Percentiles rank a stretch among this genome's conserved stretches.
These are phyloP conservation scores for Pisolithus marmoratus DNA, from an alignment of 768 basidiomycete species.

Conservation along the genomic window DNA sequence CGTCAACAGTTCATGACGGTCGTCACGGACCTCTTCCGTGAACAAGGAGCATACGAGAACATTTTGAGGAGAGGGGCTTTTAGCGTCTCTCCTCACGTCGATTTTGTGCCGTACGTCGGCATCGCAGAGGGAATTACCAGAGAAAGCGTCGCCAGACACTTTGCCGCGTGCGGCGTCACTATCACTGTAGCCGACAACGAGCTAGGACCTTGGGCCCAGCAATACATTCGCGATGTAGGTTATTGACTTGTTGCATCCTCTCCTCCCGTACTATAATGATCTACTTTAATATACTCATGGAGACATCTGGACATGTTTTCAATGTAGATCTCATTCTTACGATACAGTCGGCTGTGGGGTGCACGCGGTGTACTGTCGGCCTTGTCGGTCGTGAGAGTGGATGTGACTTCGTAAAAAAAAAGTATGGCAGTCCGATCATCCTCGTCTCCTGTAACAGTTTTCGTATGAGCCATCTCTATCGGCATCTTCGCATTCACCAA, in stretches of 20 bases:
- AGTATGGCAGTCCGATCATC: not conserved
- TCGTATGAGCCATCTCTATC: conserved; percentile 78
- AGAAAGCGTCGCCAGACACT: conserved; percentile 35
- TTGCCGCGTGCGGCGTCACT: conserved; percentile 38
- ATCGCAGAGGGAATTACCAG: conserved; percentile 23
- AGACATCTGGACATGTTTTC: conserved; percentile 25
- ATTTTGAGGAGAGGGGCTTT: conserved; percentile 31
- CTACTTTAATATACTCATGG: not conserved
- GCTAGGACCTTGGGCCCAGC: conserved; percentile 35
- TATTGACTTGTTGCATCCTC: conserved; percentile 11
- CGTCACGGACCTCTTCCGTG: conserved; percentile 37
- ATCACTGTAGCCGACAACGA: conserved; percentile 30
- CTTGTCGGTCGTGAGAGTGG: too few relatives aligned
- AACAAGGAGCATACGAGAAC: conserved; percentile 35
- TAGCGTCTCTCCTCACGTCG: conserved; percentile 28
- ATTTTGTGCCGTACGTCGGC: conserved; percentile 28
- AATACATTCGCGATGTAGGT: conserved; percentile 27
- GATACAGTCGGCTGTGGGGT: not conserved
- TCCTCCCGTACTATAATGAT: conserved; percentile 1
- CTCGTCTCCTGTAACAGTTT: not conserved
- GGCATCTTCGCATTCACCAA: conserved; percentile 80
- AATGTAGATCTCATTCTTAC: conserved; percentile 8
- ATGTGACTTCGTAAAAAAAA: too few relatives aligned
- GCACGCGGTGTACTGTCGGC: too few relatives aligned
- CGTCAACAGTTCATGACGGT: conserved; percentile 36